Base-by-base conservation (phyloP, 2,329 filamentous ascomycete species). In the Aspergillus candidus region DNA sequence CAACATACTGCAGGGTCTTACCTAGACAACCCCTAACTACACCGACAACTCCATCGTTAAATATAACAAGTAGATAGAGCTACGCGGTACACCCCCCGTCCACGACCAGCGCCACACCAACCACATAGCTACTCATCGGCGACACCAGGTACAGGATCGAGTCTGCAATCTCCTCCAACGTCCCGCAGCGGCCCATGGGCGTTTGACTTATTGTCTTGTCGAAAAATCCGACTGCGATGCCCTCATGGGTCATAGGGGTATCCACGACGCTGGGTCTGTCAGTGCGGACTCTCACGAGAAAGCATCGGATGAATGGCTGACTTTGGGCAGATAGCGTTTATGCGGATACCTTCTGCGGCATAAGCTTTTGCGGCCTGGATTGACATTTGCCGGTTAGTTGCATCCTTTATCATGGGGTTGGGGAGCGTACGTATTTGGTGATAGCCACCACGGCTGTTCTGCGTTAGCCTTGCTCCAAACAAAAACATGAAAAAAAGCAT, bases 321-420 rank as follows among this genome's bases (percentile, higher is more conserved):
- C 55, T 72, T 75, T 0, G 78, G 78, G 47, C 78, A 80, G 4
- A 82, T 72, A 2, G 76, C 76, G 55, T 82, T 82, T 59, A 82
- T 76, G 29, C 77, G 72, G 44, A 82, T 79, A 11, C 70, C 72
- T 27, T 68, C 52, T 2, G 64, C 55, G 1, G 71, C 75, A 56
- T 81, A 80, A 0, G 67, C 64, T 47, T 73, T 70, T 6, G 73
- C 77, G 27, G 59, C 58, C 55, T 59, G 22, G 22, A 22, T 22
- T 6, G 6, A 22, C 22, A 7, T 22, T 22, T 31, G 11, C 10
- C 11, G 39, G 27, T 55, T 34, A 56, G 41, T 33, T 4, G 11
- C 22, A 4, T 11, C 10, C 6, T 36, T 17, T 22, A 11, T 11
- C 4, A 27, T n/a, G 8, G 22, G 15, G n/a, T 13, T 4, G 13